A percentile compares a stretch with the other conserved stretches of the same genome.
phyloP scores from a whole-genome alignment of 441 rosid species.

The Bocquillonia castaneifolia region DNA sequence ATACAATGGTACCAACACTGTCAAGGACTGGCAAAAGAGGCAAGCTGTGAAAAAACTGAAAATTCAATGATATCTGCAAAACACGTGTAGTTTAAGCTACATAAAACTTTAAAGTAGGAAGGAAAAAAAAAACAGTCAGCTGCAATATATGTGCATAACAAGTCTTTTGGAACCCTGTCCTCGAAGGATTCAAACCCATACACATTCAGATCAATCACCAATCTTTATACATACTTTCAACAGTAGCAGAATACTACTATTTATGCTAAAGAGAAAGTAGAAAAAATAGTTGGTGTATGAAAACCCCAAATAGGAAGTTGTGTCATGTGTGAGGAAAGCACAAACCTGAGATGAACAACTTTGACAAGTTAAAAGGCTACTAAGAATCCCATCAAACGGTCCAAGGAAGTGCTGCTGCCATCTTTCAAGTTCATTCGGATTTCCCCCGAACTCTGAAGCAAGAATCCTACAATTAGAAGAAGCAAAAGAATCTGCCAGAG shows the following conservation, averaged over 20 bases:
- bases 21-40: constrained; percentile 56
- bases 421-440: constrained; percentile 48
- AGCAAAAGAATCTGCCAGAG: constrained; percentile 43
- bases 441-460: constrained; percentile 29
- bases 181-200: neutral
- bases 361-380: constrained; percentile 63
- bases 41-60: constrained; percentile 76
- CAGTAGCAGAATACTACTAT: constrained; percentile 1
- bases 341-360: constrained; percentile 79
- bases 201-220: neutral
- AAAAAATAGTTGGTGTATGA: neutral
- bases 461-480: constrained; percentile 49
- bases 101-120: neutral
- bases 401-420: constrained; percentile 82
- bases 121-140: neutral
- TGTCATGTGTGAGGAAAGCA: constrained; percentile 17
- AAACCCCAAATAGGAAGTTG: constrained; percentile 15
- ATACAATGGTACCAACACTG: constrained; percentile 60
- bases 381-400: constrained; percentile 75
- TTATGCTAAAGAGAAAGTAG: neutral
- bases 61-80: constrained; percentile 77
- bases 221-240: neutral
- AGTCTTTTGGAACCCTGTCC: neutral
- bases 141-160: neutral
- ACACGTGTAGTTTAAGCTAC: constrained; percentile 2